Evolutionary conservation across 768 basidiomycete species (phyloP), one percentile per base, ranked within the genome.

Genomic region (Strobilomyces dryophilus): DNA sequence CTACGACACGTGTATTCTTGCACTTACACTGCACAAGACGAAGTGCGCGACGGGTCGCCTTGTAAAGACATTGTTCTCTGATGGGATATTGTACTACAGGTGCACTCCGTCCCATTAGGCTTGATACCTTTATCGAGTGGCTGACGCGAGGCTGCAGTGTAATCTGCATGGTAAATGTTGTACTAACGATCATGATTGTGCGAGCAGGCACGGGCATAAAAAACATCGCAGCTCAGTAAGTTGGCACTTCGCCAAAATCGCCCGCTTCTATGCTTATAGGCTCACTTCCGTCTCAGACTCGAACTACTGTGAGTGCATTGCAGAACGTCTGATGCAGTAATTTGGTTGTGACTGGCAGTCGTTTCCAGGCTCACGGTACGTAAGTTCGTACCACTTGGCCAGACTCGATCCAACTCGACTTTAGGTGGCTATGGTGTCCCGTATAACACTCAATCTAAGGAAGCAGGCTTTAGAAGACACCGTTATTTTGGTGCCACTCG

Each of bases 371-470:
- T 59, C 12, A 57, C 51, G 24, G 51, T 68, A 40, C 18, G 65
- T 42, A 21, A 43, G 21, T 27, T 41, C 18, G 21, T 47, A 12
- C 18, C 14, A 10, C n/a, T 8, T 21, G 3, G 26, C 4, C 21
- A 37, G 37, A 34, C 36, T 32, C 52, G 21, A 49, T 39, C 29
- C 7, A 32, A 45, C 35, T 35, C 18, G 12, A 54, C 18, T 62
- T 27, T 61, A 78, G 67, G 81, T 85, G 11, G 74, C 81, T 0
- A 86, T 85, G 80, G 83, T 85, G 76, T 84, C 82, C 4, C 76
- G 84, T 8, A 85, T 86, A 45, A 85, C 84, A 1, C 74, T 85
- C 24, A 80, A 79, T 62, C 72, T 85, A 10, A 79, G 71, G 66
- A 79, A 77, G 64, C 69, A 65, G 37, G 49, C 31, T 5, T 17